phyloP scores from a whole-genome alignment of 441 rosid genomes.

The Pelargonium cotyledonis region DNA sequence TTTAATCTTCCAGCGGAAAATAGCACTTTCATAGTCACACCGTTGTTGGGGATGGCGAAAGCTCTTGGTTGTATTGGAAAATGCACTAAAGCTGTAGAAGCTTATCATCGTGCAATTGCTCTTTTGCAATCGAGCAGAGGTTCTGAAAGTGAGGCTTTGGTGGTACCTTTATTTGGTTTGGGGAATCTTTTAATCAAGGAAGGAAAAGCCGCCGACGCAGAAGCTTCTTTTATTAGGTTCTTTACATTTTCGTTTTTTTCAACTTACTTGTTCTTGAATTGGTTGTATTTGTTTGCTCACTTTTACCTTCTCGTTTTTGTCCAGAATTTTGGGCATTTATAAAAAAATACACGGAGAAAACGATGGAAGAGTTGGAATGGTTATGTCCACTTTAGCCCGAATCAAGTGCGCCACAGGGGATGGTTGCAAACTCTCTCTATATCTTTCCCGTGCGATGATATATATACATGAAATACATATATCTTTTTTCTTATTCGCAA shows the following conservation, averaged over 20 bases:
- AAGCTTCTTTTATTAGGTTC: slow-evolving; percentile 55
- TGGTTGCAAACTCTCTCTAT: slow-evolving; percentile 10
- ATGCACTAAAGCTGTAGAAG: slow-evolving; percentile 44
- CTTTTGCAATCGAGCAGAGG: slow-evolving; percentile 65
- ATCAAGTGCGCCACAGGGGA: slow-evolving; percentile 69
- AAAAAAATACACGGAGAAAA: slow-evolving; percentile 52
- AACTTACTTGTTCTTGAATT: slow-evolving; percentile 1
- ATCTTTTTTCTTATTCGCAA: background rate
- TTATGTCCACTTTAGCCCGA: slow-evolving; percentile 73
- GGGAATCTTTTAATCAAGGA: slow-evolving; percentile 72
- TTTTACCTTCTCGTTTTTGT: slow-evolving; percentile 12
- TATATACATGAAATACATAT: too few relatives aligned
- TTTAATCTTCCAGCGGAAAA: slow-evolving; percentile 38
- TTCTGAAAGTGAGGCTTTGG: slow-evolving; percentile 61
- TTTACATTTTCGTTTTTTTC: background rate
- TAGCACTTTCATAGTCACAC: slow-evolving; percentile 51
- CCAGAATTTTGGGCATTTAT: slow-evolving; percentile 60
- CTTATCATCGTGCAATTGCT: slow-evolving; percentile 42
- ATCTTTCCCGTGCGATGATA: background rate
- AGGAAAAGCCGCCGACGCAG: slow-evolving; percentile 61
- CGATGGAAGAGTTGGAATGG: slow-evolving; percentile 80
- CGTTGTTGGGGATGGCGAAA: slow-evolving; percentile 78
- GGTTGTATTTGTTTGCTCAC: slow-evolving; percentile 11
- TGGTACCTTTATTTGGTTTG: slow-evolving; percentile 55
- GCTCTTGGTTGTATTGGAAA: slow-evolving; percentile 53